Conservation (phyloP, 169 alveolate species). For the Cryptosporidium parvum region DNA sequence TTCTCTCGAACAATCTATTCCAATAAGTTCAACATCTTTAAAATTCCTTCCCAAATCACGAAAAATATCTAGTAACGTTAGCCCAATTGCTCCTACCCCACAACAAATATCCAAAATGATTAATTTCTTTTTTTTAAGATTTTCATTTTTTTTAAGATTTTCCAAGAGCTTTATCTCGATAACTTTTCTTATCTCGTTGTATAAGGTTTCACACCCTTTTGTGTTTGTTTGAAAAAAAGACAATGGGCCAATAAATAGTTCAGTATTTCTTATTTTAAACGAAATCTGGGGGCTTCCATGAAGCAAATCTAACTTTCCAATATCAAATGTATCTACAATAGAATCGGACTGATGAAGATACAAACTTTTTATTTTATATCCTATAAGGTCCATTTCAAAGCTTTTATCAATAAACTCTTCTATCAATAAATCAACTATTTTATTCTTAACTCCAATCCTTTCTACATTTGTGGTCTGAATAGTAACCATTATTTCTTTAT, state of each 20-base stretch:
- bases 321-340: slow-evolving; percentile 62
- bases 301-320: slow-evolving; percentile 36
- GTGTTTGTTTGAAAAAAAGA: slow-evolving; percentile 80
- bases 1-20: slow-evolving; percentile 76
- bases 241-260: slow-evolving; percentile 61
- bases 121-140: neutral
- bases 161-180: neutral
- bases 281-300: slow-evolving; percentile 29
- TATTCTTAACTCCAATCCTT: neutral
- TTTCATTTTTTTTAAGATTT: neutral
- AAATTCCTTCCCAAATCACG: slow-evolving; percentile 6
- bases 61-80: slow-evolving; percentile 68
- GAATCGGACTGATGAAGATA: slow-evolving; percentile 69
- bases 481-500: slow-evolving; percentile 51
- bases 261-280: slow-evolving; percentile 19
- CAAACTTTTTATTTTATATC: slow-evolving; percentile 11
- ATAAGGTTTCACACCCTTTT: slow-evolving; percentile 65
- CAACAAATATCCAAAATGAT: slow-evolving; percentile 77
- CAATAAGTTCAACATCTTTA: slow-evolving; percentile 57
- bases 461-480: slow-evolving; percentile 63
- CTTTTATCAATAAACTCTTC: slow-evolving; percentile 12
- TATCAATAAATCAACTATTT: slow-evolving; percentile 1
- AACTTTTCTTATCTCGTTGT: slow-evolving; percentile 23
- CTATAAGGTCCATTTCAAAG: neutral
- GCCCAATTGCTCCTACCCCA: slow-evolving; percentile 80